These are phyloP conservation scores for Diaporthe caulivora DNA, from an alignment of 2,329 filamentous ascomycete genomes.

Conservation along the genomic window DNA sequence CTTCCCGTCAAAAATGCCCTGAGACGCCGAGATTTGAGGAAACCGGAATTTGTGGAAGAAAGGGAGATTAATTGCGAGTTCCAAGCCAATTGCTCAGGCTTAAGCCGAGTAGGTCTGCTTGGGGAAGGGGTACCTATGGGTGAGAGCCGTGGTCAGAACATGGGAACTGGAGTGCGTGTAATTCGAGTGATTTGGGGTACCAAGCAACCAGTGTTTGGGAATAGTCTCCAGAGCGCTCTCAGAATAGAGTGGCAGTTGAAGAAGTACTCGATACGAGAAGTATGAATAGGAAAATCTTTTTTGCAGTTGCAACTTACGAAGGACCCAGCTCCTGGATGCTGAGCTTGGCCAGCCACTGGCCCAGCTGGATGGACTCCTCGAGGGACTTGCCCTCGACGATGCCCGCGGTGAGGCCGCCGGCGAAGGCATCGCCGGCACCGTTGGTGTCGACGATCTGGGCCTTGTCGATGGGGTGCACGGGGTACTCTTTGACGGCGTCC, in stretches of 20 bases:
- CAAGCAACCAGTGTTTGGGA: not conserved
- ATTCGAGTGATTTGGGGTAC: not conserved
- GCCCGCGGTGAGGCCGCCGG: constrained; percentile 92
- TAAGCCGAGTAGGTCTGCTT: constrained; percentile 77
- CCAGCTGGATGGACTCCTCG: constrained; percentile 85
- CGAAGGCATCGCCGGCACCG: constrained; percentile 96
- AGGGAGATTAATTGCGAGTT: constrained; percentile 35
- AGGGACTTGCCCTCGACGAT: constrained; percentile 87
- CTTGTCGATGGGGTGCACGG: constrained; percentile 82
- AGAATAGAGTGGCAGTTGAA: constrained; percentile 21
- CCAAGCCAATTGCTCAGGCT: constrained; percentile 36
- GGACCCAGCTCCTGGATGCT: constrained; percentile 96
- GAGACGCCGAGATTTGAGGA: constrained; percentile 35
- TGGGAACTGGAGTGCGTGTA: not conserved
- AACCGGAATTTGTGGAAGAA: constrained; percentile 27
- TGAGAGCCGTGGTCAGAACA: constrained; percentile 26
- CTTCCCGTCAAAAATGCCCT: constrained; percentile 32
- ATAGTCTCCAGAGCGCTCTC: constrained; percentile 38
- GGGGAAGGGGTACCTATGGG: constrained; percentile 79
- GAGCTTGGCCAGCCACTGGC: constrained; percentile 94
- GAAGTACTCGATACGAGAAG: constrained; percentile 21
- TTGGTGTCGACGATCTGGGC: constrained; percentile 94
- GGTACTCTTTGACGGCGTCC: constrained; percentile 79
- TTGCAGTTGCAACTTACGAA: constrained; percentile 86
- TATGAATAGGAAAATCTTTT: constrained; percentile 25